A percentile compares a stretch with the other conserved stretches of the same genome.
phyloP scores from a whole-genome alignment of 73 alveolate species.

The Paramecium sonneborni region DNA sequence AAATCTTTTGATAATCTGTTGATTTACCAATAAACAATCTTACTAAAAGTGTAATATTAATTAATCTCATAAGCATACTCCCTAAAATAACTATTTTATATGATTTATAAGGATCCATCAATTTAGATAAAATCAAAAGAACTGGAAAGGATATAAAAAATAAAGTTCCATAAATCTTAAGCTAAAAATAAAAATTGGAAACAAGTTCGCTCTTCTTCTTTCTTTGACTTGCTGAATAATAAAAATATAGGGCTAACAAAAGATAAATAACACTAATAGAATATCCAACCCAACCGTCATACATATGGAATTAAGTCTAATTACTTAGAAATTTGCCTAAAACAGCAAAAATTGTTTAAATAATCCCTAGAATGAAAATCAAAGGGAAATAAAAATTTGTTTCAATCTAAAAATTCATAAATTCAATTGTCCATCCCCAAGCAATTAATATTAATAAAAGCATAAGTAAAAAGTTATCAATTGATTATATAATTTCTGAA shows the following conservation, averaged over 20 bases:
- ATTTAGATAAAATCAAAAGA: not conserved
- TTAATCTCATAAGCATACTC: not conserved
- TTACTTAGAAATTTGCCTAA: not conserved
- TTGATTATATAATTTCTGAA: not conserved
- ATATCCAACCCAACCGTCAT: constrained; percentile 9
- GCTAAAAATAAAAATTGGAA: not conserved
- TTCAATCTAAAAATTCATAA: not conserved
- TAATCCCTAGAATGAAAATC: not conserved
- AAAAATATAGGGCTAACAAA: not conserved
- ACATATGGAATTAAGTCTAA: not conserved
- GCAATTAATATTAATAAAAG: constrained; percentile 46
- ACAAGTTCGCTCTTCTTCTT: not conserved
- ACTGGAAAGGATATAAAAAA: constrained; percentile 1
- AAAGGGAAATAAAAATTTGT: constrained; percentile 32
- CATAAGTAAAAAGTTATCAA: constrained; percentile 15
- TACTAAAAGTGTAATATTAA: not conserved
- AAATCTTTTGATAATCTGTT: not conserved
- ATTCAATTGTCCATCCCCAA: constrained; percentile 67
- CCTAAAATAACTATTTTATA: not conserved
- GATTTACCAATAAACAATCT: not conserved
- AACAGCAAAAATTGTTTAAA: not conserved
- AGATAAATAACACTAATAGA: not conserved
- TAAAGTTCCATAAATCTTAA: not conserved
- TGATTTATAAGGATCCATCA: not conserved
- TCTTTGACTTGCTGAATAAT: not conserved